Conservation (phyloP, 768 basidiomycete genomes). For the Auricularia auricula-judae region DNA sequence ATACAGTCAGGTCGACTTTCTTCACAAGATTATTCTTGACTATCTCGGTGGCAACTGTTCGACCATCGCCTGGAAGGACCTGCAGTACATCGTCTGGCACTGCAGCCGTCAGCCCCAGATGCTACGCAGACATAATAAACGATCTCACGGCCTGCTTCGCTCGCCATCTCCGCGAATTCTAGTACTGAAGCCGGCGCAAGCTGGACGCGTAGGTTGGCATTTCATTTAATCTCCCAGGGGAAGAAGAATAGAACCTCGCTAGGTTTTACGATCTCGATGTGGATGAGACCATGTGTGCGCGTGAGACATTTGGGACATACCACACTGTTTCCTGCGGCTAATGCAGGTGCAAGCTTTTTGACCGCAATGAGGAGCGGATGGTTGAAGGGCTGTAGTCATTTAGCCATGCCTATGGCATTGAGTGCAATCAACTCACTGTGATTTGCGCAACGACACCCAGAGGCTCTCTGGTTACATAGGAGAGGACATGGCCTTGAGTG, state of each 20-base stretch:
- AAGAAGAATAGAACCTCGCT: background rate
- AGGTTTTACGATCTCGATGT: constrained; percentile 6
- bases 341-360: constrained; percentile 79
- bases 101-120: constrained; percentile 17
- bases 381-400: constrained; percentile 58
- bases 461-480: constrained; percentile 69
- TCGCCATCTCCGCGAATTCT: constrained; percentile 58
- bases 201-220: constrained; percentile 21
- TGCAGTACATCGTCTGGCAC: constrained; percentile 70
- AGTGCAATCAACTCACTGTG: constrained; percentile 33
- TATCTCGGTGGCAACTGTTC: constrained; percentile 51
- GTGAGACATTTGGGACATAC: constrained; percentile 23
- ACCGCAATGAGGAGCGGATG: constrained; percentile 82
- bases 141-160: constrained; percentile 48
- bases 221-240: background rate
- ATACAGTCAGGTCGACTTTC: constrained; percentile 78
- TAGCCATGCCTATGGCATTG: background rate
- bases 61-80: constrained; percentile 64
- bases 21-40: constrained; percentile 54
- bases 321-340: constrained; percentile 78
- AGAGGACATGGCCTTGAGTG: constrained; percentile 67
- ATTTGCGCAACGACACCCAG: constrained; percentile 87
- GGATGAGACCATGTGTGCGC: background rate
- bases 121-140: background rate
- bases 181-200: constrained; percentile 71